These are phyloP conservation scores for Ichthyophthirius multifiliis DNA, from an alignment of 169 alveolate species.

Conservation along the genomic window DNA sequence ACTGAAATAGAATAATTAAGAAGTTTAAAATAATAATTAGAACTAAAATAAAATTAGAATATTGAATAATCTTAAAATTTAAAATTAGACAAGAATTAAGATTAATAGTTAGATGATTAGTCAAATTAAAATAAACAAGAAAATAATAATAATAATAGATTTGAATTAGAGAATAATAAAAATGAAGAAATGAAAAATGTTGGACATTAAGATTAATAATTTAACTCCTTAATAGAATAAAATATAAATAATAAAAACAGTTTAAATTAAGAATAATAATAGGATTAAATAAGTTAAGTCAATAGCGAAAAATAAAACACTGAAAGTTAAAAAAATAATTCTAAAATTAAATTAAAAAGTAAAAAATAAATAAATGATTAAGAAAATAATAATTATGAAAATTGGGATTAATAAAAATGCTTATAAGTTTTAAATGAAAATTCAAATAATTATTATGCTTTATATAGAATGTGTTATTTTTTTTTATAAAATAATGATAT, in stretches of 20 bases:
- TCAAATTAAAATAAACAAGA: no score
- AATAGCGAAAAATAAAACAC: no score
- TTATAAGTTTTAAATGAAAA: slow-evolving; percentile 24
- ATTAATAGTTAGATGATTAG: no score
- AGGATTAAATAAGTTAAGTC: no score
- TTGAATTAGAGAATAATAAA: no score
- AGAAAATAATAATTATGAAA: slow-evolving; percentile 4
- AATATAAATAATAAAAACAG: no score
- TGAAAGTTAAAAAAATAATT: no score
- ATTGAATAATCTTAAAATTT: no score
- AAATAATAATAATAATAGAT: no score
- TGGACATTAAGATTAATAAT: background rate
- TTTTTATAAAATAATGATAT: slow-evolving; percentile 37
- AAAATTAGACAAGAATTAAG: no score
- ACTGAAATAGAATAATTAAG: background rate
- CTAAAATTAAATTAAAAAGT: background rate
- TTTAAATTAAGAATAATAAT: no score
- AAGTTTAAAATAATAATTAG: background rate
- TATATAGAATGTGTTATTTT: slow-evolving; percentile 42
- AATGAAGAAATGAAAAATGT: background rate
- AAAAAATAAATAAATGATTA: background rate
- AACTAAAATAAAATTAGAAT: background rate
- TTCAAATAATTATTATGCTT: slow-evolving; percentile 41
- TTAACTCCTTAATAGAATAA: no score
- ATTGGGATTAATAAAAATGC: slow-evolving; percentile 42